Evolutionary conservation across 2,329 filamentous ascomycete species (phyloP), one percentile per base, ranked within the genome.

Genomic region (Microsporum ferrugineum): DNA sequence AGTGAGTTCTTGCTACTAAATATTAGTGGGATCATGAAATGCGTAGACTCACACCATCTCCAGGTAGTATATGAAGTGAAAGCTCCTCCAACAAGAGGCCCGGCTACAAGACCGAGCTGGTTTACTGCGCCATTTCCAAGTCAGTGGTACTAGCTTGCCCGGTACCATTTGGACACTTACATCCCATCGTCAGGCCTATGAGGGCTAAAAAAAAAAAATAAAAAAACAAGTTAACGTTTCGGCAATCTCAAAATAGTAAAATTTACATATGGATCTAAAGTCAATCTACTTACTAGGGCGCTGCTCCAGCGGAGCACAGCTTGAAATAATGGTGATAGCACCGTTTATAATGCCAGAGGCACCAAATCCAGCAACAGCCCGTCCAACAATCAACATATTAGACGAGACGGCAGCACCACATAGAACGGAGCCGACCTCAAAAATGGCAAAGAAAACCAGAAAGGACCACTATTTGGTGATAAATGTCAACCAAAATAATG

Each of bases 21-120:
- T 23, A 23, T 23, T 23, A 23, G 5, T 7, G 17, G 43, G 3
- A 47, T 8, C 17, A 12, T 2, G 23, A 27, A 6, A 2, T 10
- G 2, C 43, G 1, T 27, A 23, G 17, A 57, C 71, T 36, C 66
- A 72, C 72, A 75, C 73, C 74, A 76, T 39, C 75, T 68, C 76
- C 76, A 78, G 1, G 68, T 68, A 0, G 68, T 67, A 23, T 71
- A 66, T 39, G 73, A 65, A 0, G 76, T 77, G 12, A 78, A 68
- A 2, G 67, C 73, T 12, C 76, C 77, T 5, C 77, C 76, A 12
- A 79, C 63, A 2, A 79, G 62, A 0, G 77, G 76, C 0, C 75
- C 77, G 23, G 67, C 45, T 1, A 74, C 71, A 7, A 72, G 63
- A 2, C 75, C 75, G 7, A 76, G 62, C 38, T 74, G 71, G 1